These are phyloP conservation scores for Lathyrus aphaca DNA, from an alignment of 306 rosid genomes.

Conservation along the genomic window DNA sequence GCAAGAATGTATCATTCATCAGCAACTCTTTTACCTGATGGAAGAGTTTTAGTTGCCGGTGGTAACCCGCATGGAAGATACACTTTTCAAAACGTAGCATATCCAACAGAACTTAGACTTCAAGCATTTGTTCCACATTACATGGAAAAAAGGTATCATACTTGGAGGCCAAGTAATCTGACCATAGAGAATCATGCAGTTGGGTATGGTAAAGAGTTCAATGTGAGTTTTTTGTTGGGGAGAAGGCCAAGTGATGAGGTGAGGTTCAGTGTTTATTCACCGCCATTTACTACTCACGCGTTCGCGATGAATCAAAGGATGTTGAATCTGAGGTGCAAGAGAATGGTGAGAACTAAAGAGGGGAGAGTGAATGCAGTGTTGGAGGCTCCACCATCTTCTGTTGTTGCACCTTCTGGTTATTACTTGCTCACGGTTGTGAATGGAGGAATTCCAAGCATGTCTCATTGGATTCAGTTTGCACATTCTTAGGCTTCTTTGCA, in stretches of 20 bases:
- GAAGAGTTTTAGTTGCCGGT: slow-evolving; percentile 71
- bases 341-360: slow-evolving; percentile 11
- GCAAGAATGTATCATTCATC: slow-evolving; percentile 85
- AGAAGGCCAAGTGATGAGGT: slow-evolving; percentile 40
- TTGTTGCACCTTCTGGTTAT: slow-evolving; percentile 71
- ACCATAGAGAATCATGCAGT: slow-evolving; percentile 44
- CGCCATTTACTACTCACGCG: slow-evolving; percentile 77
- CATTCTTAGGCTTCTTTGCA: slow-evolving; percentile 17
- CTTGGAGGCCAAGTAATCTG: slow-evolving; percentile 55
- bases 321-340: slow-evolving; percentile 60
- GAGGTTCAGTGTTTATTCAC: slow-evolving; percentile 61
- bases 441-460: slow-evolving; percentile 67
- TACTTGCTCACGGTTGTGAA: slow-evolving; percentile 71
- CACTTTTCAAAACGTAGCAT: slow-evolving; percentile 48
- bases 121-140: slow-evolving; percentile 82
- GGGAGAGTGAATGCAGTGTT: slow-evolving; percentile 54
- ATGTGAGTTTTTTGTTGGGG: slow-evolving; percentile 47
- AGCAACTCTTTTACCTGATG: slow-evolving; percentile 76
- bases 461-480: slow-evolving; percentile 66
- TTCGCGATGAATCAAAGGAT: slow-evolving; percentile 78
- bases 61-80: slow-evolving; percentile 68
- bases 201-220: slow-evolving; percentile 58
- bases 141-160: slow-evolving; percentile 48
- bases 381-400: slow-evolving; percentile 69
- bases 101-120: slow-evolving; percentile 77